Evolutionary conservation across 2,329 filamentous ascomycete genomes (phyloP), one percentile per base, ranked within the genome.

Genomic region (Tolypocladium amazonense): DNA sequence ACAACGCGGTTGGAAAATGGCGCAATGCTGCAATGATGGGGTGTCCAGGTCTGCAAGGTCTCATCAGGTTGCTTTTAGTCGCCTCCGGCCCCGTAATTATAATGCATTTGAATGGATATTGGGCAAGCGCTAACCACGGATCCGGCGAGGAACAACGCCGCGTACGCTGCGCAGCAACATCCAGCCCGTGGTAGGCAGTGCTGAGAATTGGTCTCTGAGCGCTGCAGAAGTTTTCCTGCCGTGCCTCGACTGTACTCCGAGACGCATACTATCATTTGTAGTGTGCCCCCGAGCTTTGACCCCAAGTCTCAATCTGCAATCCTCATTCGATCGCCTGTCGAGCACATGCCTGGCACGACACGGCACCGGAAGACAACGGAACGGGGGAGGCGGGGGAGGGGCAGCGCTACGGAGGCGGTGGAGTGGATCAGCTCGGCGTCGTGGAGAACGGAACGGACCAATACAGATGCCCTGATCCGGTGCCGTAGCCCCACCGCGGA

Each of bases 341-440:
- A 14, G 50, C 18, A 35, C 27, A 53, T 52, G 47, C 27, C 27
- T 33, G 47, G 3, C 47, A 1, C 27, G 12, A 56, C 37, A 33
- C 38, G 55, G 55, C 25, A 15, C 55, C 58, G 58, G 58, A 59
- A 59, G 38, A 27, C 58, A 23, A 50, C 58, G 58, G 58, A 41
- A 59, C 58, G 58, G 58, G 53, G 53, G 53, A 43, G 52, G 55
- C 55, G 55, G 55, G 27, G 58, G 58, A 56, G 53, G 33, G 38
- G 58, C 52, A 47, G 50, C 38, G 55, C 55, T 56, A 59, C 52
- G 30, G 52, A 57, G 25, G 41, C 58, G 56, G 60, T 60, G 57
- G 60, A 60, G 54, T 63, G 50, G 15, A 63, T 47, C 43, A 57
- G 33, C 55, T 60, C 61, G 50, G 63, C 62, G 58, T 61, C 62